These are phyloP conservation scores for Rhodotorula sp. DNA, from an alignment of 1,284 basidiomycete species.

Conservation along the genomic window DNA sequence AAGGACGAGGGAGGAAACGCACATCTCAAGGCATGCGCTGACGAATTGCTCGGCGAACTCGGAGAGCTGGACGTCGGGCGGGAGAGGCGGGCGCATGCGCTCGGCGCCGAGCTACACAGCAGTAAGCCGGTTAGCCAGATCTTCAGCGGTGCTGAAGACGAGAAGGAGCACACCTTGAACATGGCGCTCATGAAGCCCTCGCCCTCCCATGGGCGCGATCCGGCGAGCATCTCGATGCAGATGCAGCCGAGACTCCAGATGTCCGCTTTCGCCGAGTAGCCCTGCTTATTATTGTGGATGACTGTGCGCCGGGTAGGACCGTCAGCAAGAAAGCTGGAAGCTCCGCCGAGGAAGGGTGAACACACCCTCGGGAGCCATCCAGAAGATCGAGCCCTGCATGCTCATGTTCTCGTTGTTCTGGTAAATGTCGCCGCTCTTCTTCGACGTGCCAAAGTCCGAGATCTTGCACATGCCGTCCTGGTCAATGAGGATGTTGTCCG, in stretches of 20 bases:
- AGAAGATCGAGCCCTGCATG: conserved; percentile 96
- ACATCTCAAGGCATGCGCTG: conserved; percentile 86
- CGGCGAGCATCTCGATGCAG: conserved; percentile 97
- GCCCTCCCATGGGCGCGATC: conserved; percentile 86
- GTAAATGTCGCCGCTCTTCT: conserved; percentile 79
- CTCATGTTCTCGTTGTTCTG: conserved; percentile 70
- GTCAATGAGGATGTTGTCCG: conserved; percentile 97
- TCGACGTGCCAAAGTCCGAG: conserved; percentile 96
- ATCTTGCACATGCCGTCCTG: conserved; percentile 93
- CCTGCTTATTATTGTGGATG: conserved; percentile 70
- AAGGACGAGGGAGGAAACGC: conserved; percentile 47
- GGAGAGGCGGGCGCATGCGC: conserved; percentile 83
- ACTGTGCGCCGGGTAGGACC: conserved; percentile 54
- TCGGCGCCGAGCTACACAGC: conserved; percentile 71
- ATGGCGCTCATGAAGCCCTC: conserved; percentile 89
- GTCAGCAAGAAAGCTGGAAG: neutral
- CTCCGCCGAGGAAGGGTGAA: neutral
- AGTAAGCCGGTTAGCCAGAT: too few relatives aligned
- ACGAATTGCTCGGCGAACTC: conserved; percentile 82
- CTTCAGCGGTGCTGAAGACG: neutral
- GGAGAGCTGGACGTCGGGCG: conserved; percentile 74
- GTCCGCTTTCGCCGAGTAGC: conserved; percentile 95
- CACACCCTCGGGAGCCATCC: conserved; percentile 88
- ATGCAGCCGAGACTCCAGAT: conserved; percentile 99
- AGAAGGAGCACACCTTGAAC: conserved; percentile 70